Base-by-base conservation (phyloP, 106 monocot species). In the Dendrobium chrysotoxum region DNA sequence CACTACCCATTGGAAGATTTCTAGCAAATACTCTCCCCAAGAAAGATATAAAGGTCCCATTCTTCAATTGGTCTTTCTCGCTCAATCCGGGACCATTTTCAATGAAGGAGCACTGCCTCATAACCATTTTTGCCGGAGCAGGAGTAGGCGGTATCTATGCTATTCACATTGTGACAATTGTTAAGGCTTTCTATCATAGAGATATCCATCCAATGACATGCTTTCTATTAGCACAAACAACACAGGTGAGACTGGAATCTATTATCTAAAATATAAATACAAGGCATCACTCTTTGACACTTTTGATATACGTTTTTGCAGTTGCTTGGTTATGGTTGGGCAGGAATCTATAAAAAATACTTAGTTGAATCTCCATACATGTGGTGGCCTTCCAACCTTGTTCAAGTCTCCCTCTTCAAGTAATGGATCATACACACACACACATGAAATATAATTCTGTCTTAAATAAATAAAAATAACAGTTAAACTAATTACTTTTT, bases 11-110 rank as follows among this genome's bases (percentile, higher is more conserved):
- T 5, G 94, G 94, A 11, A 86, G 64, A 17, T 83, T 92, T 13
- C 86, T 95, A 81, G 94, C 94, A 2, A 15, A 53, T n/a, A 21
- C 83, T 8, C 42, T 95, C 5, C 66, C 94, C 4, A 41, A 61
- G 1, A 80, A 78, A 25, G 71, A n/a, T 23, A 80, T 92, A 72
- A 77, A n/a, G 20, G 41, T 90, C 76, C 13, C 65, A 16, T 83
- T 88, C 4, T 75, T 47, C 4, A 38, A 75, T 4, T 88, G 80
- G 79, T 86, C 88, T 84, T 91, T 94, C 89, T 85, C 83, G 9
- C 87, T 93, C 67, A 93, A 93, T 68, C 93, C 93, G 0, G 93
- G 93, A 2, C 91, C 91, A 0, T 93, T 91, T 84, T 91, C 87
- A 78, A 72, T 93, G 45, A 93, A 93, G 83, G 93, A 93, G 84